These are phyloP conservation scores for Neopestalotiopsis rosae DNA, from an alignment of 2,329 filamentous ascomycete species.

Conservation along the genomic window DNA sequence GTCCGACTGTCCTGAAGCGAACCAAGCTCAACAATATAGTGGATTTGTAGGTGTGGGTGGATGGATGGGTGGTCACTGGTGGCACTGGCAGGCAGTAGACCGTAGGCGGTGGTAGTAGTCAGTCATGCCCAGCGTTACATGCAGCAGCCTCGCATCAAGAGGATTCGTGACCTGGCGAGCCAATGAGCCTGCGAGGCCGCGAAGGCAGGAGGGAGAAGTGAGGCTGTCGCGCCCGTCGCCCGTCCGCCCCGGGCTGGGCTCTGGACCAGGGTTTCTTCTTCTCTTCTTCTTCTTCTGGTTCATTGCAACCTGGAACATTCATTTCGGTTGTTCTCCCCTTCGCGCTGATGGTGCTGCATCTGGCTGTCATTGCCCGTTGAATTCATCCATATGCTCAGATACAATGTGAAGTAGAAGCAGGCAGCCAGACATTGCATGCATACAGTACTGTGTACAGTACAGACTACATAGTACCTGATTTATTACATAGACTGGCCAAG, in stretches of 20 bases:
- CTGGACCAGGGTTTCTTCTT: not conserved
- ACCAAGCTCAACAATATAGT: slow-evolving; percentile 12
- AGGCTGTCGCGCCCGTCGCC: slow-evolving; percentile 13
- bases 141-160: slow-evolving; percentile 39
- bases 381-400: not conserved
- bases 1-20: not conserved
- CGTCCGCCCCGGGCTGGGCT: not conserved
- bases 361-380: no score
- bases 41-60: not conserved
- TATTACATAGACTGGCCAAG: no score
- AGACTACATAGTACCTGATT: not conserved
- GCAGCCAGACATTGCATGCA: no score
- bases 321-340: not conserved
- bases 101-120: slow-evolving; percentile 3
- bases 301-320: not conserved
- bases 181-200: slow-evolving; percentile 9
- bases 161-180: slow-evolving; percentile 22
- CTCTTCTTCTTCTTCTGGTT: not conserved
- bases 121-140: slow-evolving; percentile 31
- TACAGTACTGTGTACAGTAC: no score
- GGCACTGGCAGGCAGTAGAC: slow-evolving; percentile 3
- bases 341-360: not conserved
- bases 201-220: slow-evolving; percentile 27
- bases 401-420: not conserved
- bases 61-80: slow-evolving; percentile 8